Conservation (phyloP, 73 alveolate genomes). For the Paramecium primaurelia region DNA sequence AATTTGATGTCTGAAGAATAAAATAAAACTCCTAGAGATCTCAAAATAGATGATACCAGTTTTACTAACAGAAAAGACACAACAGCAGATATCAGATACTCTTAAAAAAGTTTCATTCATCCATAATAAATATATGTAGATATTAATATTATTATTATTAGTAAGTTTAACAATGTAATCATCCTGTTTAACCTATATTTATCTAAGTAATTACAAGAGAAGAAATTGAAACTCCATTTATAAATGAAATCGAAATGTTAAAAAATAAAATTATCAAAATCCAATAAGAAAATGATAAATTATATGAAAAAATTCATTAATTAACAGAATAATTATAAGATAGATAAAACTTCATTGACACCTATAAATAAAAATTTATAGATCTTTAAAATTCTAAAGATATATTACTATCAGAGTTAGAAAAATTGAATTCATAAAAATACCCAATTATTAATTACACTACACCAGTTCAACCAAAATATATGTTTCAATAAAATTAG, state of each 20-base stretch:
- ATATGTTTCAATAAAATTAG: neutral
- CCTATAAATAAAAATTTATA: neutral
- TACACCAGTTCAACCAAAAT: neutral
- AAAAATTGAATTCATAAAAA: neutral
- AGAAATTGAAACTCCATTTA: constrained; percentile 19
- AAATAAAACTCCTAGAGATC: neutral
- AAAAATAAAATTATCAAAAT: neutral
- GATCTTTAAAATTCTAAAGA: neutral
- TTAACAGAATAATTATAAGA: neutral
- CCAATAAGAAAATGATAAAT: neutral
- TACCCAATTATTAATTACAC: neutral
- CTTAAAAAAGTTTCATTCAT: neutral
- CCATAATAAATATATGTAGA: neutral
- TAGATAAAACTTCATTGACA: neutral
- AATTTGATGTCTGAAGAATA: neutral
- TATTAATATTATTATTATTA: neutral
- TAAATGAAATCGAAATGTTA: neutral
- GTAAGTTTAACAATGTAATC: neutral
- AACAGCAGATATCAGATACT: neutral
- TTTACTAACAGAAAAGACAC: neutral
- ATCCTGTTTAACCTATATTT: neutral
- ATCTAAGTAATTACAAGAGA: neutral
- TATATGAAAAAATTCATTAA: neutral
- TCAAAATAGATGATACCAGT: neutral
- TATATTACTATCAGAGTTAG: neutral